Percentiles rank a stretch among this genome's conserved stretches.
Evolutionary conservation across 225 moss, liverwort and hornwort species (phyloP).

Genomic region (Neckera pumila): DNA sequence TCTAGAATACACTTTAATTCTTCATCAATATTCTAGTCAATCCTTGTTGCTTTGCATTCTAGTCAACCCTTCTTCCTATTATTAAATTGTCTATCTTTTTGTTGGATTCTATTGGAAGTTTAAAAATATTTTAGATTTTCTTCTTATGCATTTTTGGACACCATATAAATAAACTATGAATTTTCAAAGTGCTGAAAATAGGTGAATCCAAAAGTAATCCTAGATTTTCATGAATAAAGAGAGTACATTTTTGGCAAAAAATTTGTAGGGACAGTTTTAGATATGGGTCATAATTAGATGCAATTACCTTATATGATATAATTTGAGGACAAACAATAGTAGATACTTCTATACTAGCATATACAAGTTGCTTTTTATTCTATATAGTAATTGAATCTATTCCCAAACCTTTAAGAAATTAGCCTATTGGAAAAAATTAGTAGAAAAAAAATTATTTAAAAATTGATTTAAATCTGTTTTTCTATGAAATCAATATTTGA

Average conservation of each 20-base stretch:
- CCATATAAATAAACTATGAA: not conserved
- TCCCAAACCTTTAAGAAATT: not conserved
- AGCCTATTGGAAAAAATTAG: rapidly evolving
- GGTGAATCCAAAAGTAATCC: not conserved
- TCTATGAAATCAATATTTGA: too few species aligned
- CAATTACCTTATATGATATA: not conserved
- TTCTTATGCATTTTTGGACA: not conserved
- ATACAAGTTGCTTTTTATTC: not conserved
- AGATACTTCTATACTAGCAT: not conserved
- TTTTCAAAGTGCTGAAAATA: not conserved
- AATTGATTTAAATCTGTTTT: too few species aligned
- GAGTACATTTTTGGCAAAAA: not conserved
- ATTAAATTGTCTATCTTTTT: not conserved
- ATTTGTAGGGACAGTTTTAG: rapidly evolving
- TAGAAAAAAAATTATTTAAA: not conserved
- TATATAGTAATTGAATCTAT: rapidly evolving
- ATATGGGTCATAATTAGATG: not conserved
- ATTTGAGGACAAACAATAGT: rapidly evolving
- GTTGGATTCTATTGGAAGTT: too few species aligned
- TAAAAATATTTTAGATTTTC: not conserved
- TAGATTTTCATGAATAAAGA: too few species aligned
- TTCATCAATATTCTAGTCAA: not conserved
- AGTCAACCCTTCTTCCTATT: not conserved
- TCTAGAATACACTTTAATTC: not conserved
- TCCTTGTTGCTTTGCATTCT: not conserved